phyloP scores from a whole-genome alignment of 345 rosid species.

The Lenwebbia sp. region DNA sequence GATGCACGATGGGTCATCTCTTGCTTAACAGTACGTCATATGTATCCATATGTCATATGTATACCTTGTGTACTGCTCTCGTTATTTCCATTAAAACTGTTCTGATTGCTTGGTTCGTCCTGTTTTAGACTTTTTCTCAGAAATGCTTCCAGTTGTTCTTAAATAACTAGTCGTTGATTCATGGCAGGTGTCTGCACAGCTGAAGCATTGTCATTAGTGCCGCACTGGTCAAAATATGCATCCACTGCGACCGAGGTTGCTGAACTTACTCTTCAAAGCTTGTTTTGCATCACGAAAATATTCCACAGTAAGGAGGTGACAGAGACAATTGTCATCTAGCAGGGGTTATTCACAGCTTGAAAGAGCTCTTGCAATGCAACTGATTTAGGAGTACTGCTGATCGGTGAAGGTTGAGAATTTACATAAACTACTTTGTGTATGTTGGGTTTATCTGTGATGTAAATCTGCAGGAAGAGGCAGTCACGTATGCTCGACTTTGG shows the following conservation, averaged over 20 bases:
- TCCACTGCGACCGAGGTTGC: background rate
- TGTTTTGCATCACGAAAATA: background rate
- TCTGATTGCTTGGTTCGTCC: background rate
- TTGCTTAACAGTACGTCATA: constrained; percentile 3
- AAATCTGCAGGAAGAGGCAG: background rate
- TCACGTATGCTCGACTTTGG: background rate
- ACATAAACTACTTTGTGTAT: background rate
- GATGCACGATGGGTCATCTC: constrained; percentile 19
- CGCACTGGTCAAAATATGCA: background rate
- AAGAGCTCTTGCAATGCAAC: background rate
- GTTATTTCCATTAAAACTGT: background rate
- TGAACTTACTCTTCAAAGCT: background rate
- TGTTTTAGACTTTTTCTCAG: background rate
- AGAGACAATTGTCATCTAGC: background rate
- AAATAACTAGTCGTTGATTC: background rate
- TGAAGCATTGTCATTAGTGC: background rate
- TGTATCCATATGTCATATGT: background rate
- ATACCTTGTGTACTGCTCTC: background rate
- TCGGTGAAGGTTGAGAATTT: background rate
- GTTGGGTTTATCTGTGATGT: background rate
- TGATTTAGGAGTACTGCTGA: background rate
- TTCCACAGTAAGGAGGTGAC: background rate
- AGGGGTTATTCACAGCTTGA: background rate
- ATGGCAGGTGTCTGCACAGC: background rate
- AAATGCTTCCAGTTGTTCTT: background rate